phyloP scores from a whole-genome alignment of 257 asterid genomes.

The Jasminum sambac region DNA sequence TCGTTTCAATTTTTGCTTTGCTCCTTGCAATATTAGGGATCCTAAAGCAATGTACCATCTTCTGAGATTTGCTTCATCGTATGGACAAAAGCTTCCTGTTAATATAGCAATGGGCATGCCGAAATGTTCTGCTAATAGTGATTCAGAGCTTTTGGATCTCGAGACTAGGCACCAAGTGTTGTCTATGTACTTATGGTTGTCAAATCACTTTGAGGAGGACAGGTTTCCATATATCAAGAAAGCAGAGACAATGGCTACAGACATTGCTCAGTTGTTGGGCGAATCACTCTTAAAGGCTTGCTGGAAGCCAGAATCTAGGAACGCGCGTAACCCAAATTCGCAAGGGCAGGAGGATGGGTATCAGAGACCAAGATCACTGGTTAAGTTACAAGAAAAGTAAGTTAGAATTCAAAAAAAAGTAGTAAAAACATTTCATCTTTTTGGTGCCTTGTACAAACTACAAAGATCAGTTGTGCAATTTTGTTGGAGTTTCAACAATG shows the following conservation, averaged over 20 bases:
- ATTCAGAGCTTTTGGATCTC: conserved; percentile 91
- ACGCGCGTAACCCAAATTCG: conserved; percentile 39
- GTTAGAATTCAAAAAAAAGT: conserved; percentile 22
- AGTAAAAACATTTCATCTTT: neutral
- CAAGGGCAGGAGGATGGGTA: conserved; percentile 53
- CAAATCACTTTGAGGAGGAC: conserved; percentile 78
- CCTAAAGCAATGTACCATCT: conserved; percentile 95
- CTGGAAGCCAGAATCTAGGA: conserved; percentile 90
- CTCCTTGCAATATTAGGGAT: conserved; percentile 84
- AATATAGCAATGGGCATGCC: conserved; percentile 92
- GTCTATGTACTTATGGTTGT: conserved; percentile 91
- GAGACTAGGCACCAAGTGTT: conserved; percentile 90
- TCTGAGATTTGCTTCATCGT: conserved; percentile 68
- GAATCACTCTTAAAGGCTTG: conserved; percentile 68
- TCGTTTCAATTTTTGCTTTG: conserved; percentile 90
- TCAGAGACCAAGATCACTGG: conserved; percentile 64
- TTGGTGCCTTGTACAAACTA: neutral
- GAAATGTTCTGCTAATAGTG: conserved; percentile 70
- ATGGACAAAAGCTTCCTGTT: conserved; percentile 75
- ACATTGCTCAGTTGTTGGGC: conserved; percentile 76
- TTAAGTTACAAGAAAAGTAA: conserved; percentile 49
- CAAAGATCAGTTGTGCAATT: neutral
- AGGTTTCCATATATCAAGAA: conserved; percentile 70
- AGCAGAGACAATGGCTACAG: conserved; percentile 85
- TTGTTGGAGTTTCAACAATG: neutral